Conservation (phyloP, 345 rosid genomes). For the Hibiscus tridactylites region DNA sequence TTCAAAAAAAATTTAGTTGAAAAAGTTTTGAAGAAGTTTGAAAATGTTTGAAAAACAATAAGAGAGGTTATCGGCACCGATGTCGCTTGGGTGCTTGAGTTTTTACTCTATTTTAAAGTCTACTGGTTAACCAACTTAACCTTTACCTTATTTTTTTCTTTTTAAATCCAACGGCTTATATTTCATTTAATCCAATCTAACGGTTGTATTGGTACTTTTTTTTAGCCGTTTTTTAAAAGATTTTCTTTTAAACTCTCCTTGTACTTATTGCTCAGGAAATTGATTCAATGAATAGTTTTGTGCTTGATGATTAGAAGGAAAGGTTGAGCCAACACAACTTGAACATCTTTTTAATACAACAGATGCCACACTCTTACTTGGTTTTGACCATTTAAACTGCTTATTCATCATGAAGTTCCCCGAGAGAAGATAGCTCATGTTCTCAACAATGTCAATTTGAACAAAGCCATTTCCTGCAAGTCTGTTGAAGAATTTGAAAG, state of each 20-base stretch:
- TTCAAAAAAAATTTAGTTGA: no score
- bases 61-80: no score
- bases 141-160: no score
- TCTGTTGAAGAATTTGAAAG: constrained; percentile 56
- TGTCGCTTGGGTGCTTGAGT: no score
- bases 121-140: no score
- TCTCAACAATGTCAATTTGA: constrained; percentile 50
- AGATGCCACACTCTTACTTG: constrained; percentile 38
- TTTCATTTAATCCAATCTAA: no score
- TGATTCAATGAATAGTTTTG: constrained; percentile 31
- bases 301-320: constrained; percentile 34
- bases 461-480: constrained; percentile 48
- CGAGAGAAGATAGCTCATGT: constrained; percentile 45
- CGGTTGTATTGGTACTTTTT: no score
- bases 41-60: no score
- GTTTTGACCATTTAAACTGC: constrained; percentile 43
- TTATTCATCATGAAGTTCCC: constrained; percentile 38
- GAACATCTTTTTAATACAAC: constrained; percentile 36
- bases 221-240: no score
- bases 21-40: no score
- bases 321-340: constrained; percentile 41
- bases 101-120: no score
- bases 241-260: background rate
- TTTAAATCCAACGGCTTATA: no score
- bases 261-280: constrained; percentile 48